Evolutionary conservation across 1,139 yeast genomes (phyloP).

Genomic region (Candida freyschussii): DNA sequence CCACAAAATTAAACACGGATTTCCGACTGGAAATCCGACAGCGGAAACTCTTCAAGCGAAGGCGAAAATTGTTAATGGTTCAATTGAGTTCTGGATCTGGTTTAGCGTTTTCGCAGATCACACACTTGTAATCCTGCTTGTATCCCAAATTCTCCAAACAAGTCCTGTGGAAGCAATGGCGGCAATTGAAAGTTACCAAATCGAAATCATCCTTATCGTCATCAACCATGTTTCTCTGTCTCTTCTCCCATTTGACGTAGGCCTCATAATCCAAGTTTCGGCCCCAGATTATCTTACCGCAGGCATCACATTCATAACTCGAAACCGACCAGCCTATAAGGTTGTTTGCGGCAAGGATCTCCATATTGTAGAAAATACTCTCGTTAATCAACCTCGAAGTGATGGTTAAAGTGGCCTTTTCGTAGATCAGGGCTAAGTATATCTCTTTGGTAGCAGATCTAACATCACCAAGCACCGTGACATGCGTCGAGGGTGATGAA

Average conservation of each 20-base stretch:
- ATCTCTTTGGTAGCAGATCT: constrained; percentile 57
- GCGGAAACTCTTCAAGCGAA: too few relatives aligned
- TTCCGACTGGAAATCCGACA: too few relatives aligned
- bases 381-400: constrained; percentile 50
- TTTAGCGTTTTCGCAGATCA: constrained; percentile 18
- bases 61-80: too few relatives aligned
- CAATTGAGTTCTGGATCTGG: too few relatives aligned
- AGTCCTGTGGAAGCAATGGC: constrained; percentile 61
- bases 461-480: constrained; percentile 53
- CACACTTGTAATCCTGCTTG: constrained; percentile 19
- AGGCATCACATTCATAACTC: constrained; percentile 56
- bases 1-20: too few relatives aligned
- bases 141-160: constrained; percentile 48
- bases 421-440: constrained; percentile 60
- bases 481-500: constrained; percentile 23
- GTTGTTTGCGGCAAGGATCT: constrained; percentile 36
- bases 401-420: constrained; percentile 50
- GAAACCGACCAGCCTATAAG: constrained; percentile 58
- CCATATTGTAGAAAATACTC: constrained; percentile 45
- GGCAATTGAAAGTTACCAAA: constrained; percentile 46
- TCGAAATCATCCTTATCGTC: constrained; percentile 19
- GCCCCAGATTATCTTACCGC: constrained; percentile 67
- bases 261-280: constrained; percentile 41
- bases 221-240: background rate
- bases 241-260: constrained; percentile 39